These are phyloP conservation scores for Blepharisma stoltei DNA, from an alignment of 73 alveolate genomes.

Conservation along the genomic window DNA sequence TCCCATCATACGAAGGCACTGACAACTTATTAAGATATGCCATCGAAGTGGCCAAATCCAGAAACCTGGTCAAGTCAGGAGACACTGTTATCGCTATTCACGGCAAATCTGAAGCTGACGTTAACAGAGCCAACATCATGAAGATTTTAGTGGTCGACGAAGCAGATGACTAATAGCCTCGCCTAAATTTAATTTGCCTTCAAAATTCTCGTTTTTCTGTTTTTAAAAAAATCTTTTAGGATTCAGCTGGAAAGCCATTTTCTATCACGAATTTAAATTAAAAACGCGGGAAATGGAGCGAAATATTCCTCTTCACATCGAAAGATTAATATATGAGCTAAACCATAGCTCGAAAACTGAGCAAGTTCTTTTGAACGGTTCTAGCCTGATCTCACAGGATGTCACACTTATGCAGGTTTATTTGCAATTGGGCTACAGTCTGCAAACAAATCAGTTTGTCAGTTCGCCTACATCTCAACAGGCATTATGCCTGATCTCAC, in stretches of 20 bases:
- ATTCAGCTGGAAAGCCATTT: too few species aligned
- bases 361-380: neutral
- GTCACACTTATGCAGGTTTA: conserved; percentile 6
- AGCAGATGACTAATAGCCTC: neutral
- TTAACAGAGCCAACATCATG: conserved; percentile 75
- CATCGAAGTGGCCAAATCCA: conserved; percentile 70
- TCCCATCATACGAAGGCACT: neutral
- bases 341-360: neutral
- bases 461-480: neutral
- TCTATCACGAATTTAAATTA: too few species aligned
- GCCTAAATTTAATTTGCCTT: too few species aligned
- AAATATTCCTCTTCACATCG: conserved; percentile 16
- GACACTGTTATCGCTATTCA: conserved; percentile 75
- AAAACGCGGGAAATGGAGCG: conserved; percentile 3
- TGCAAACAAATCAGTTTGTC: neutral
- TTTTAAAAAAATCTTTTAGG: too few species aligned
- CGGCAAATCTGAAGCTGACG: conserved; percentile 82
- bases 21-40: conserved; percentile 55
- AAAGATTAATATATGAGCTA: neutral
- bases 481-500: neutral
- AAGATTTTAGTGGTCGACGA: conserved; percentile 51
- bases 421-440: conserved; percentile 15
- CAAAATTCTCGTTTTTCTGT: too few species aligned
- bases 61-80: conserved; percentile 81
- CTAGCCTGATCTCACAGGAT: neutral